Conservation (phyloP, 1,284 basidiomycete genomes). For the Cryptococcus hybrid region DNA sequence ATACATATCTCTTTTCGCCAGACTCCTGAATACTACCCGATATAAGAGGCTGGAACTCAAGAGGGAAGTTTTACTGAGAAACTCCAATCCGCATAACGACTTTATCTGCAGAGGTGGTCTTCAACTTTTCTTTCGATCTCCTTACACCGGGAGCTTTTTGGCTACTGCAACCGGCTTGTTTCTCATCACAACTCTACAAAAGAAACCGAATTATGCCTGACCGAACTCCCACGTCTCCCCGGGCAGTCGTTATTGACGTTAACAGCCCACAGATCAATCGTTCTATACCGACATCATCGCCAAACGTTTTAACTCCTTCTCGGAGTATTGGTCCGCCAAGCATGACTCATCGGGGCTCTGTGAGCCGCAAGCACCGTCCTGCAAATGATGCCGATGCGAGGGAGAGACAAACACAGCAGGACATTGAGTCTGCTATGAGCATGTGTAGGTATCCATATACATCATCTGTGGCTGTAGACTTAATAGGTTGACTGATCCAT, state of each 20-base stretch:
- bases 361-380: constrained; percentile 6
- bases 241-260: constrained; percentile 11
- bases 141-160: too few species aligned
- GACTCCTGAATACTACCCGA: too few species aligned
- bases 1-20: too few species aligned
- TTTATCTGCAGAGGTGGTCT: too few species aligned
- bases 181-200: too few species aligned
- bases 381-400: constrained; percentile 17
- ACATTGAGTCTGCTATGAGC: constrained; percentile 21
- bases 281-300: constrained; percentile 11
- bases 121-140: too few species aligned
- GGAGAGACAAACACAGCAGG: constrained; percentile 23
- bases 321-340: not conserved
- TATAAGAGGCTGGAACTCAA: too few species aligned
- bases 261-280: constrained; percentile 7
- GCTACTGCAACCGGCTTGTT: too few species aligned
- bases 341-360: constrained; percentile 10
- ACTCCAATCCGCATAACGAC: too few species aligned
- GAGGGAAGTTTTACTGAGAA: too few species aligned
- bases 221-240: constrained; percentile 15
- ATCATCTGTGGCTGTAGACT: not conserved
- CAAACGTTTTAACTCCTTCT: constrained; percentile 11
- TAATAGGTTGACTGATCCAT: not conserved
- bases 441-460: constrained; percentile 15
- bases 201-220: constrained; percentile 8